phyloP scores from a whole-genome alignment of 805 yeast species.

The Kodamaea neixiangensis region DNA sequence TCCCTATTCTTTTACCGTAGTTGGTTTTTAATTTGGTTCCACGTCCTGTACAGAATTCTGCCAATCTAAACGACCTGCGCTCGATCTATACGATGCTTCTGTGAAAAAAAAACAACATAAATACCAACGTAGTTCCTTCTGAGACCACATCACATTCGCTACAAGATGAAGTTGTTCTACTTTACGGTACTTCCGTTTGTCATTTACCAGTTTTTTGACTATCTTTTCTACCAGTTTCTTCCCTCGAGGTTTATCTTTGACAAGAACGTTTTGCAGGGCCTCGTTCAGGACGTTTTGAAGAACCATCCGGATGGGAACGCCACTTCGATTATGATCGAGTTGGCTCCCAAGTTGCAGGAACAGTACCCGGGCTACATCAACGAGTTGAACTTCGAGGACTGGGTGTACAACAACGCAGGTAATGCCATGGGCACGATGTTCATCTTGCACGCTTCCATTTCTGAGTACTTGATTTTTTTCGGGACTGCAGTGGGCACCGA shows the following conservation, averaged over 20 bases:
- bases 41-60: not conserved
- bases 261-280: constrained; percentile 53
- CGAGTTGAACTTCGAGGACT: constrained; percentile 71
- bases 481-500: constrained; percentile 95
- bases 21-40: not conserved
- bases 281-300: constrained; percentile 57
- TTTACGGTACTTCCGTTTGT: constrained; percentile 24
- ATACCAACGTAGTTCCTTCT: not conserved
- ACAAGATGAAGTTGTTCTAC: constrained; percentile 28
- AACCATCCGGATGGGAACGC: constrained; percentile 59
- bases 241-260: constrained; percentile 76
- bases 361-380: constrained; percentile 77
- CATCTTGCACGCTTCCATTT: constrained; percentile 89
- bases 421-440: constrained; percentile 98
- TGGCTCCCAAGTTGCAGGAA: constrained; percentile 57
- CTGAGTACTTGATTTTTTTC: constrained; percentile 90
- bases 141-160: not conserved
- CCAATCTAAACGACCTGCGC: not conserved
- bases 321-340: constrained; percentile 60
- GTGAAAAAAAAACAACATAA: not conserved
- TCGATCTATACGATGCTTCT: not conserved
- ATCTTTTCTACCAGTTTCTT: constrained; percentile 60
- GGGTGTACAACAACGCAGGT: constrained; percentile 98
- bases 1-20: not conserved
- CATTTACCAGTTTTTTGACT: constrained; percentile 38